Evolutionary conservation across 2,329 filamentous ascomycete genomes (phyloP).

Genomic region (Fusarium sp.): DNA sequence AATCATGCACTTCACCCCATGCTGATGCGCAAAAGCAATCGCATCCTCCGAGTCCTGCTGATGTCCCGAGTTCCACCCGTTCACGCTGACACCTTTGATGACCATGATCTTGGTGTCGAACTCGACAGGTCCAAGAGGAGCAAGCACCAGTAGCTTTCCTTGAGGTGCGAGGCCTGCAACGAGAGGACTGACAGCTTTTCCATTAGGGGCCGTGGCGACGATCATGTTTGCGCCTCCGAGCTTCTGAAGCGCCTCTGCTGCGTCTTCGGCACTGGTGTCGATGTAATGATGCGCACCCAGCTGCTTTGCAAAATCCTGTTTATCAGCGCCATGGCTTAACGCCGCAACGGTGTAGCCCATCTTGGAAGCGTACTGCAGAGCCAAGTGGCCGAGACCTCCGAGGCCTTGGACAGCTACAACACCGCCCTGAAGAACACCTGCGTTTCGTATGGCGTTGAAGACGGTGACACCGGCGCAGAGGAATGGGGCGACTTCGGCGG

Average conservation of each 20-base stretch:
- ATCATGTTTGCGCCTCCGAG: constrained; percentile 73
- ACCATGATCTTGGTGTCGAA: constrained; percentile 60
- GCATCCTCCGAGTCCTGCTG: constrained; percentile 74
- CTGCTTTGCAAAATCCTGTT: constrained; percentile 72
- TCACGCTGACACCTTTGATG: constrained; percentile 67
- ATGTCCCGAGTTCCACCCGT: constrained; percentile 74
- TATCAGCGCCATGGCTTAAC: constrained; percentile 73
- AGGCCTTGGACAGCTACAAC: too few species aligned
- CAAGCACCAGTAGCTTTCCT: constrained; percentile 59
- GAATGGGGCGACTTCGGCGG: too few species aligned
- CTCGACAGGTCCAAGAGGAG: constrained; percentile 59
- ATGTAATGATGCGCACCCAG: constrained; percentile 61
- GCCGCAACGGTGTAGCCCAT: constrained; percentile 64
- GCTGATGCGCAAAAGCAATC: constrained; percentile 60
- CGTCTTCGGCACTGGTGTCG: constrained; percentile 65
- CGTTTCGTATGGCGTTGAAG: too few species aligned
- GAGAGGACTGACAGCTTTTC: constrained; percentile 65
- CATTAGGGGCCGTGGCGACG: constrained; percentile 72
- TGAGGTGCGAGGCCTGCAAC: constrained; percentile 64
- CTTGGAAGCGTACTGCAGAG: too few species aligned
- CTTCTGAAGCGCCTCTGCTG: constrained; percentile 61
- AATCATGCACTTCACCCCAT: constrained; percentile 70
- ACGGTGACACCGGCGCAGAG: too few species aligned
- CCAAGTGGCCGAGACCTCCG: too few species aligned
- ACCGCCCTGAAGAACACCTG: too few species aligned